A percentile compares a stretch with the other conserved stretches of the same genome.
Conservation (phyloP, 2,329 filamentous ascomycete genomes). For the Pestalotiopsis sp. region DNA sequence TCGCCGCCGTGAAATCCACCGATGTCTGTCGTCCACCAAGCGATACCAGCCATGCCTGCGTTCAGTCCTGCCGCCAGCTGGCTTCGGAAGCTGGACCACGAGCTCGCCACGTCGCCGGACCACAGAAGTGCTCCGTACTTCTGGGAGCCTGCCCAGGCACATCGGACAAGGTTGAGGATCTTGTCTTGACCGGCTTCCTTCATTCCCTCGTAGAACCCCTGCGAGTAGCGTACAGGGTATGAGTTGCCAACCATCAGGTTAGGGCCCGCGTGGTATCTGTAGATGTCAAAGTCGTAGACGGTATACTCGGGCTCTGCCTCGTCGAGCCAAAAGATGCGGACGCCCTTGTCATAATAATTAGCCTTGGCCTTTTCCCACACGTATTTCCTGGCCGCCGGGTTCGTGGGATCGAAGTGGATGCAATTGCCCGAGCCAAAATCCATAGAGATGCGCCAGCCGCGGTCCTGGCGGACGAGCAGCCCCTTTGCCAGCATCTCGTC, state of each 20-base stretch:
- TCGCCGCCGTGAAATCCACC: slow-evolving; percentile 70
- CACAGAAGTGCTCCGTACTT: slow-evolving; percentile 68
- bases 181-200: slow-evolving; percentile 48
- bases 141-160: slow-evolving; percentile 58
- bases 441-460: slow-evolving; percentile 60
- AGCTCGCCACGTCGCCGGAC: slow-evolving; percentile 68
- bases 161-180: slow-evolving; percentile 54
- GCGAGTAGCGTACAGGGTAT: slow-evolving; percentile 55
- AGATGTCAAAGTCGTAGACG: slow-evolving; percentile 69
- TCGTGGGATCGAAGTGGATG: slow-evolving; percentile 66
- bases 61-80: slow-evolving; percentile 67
- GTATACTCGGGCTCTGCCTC: slow-evolving; percentile 70
- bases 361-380: slow-evolving; percentile 61
- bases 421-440: slow-evolving; percentile 58
- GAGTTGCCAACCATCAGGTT: slow-evolving; percentile 58
- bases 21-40: slow-evolving; percentile 74
- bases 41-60: slow-evolving; percentile 64
- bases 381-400: slow-evolving; percentile 58
- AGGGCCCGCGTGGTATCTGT: slow-evolving; percentile 59
- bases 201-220: slow-evolving; percentile 59
- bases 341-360: slow-evolving; percentile 65
- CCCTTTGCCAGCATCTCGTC: slow-evolving; percentile 64
- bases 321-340: slow-evolving; percentile 69
- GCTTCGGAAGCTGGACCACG: slow-evolving; percentile 60
- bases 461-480: slow-evolving; percentile 61